These are phyloP conservation scores for Henningerozyma blattae DNA, from an alignment of 805 yeast genomes.

Conservation along the genomic window DNA sequence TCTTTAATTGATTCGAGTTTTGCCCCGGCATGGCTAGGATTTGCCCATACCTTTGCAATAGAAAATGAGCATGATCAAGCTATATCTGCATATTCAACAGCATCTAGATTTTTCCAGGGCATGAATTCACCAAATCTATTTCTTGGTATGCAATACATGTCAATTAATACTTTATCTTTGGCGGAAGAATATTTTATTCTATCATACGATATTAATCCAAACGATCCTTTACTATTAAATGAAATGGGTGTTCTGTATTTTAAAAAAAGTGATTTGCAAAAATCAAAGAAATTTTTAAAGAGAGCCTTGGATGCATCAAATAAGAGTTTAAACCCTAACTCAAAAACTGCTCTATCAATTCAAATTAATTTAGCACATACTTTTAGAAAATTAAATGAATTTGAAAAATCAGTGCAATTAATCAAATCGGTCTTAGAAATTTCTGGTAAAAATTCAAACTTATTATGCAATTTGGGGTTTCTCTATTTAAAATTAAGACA, in stretches of 20 bases:
- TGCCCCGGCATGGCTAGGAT: slow-evolving; percentile 96
- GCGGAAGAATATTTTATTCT: slow-evolving; percentile 79
- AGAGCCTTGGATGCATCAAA: slow-evolving; percentile 63
- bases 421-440: slow-evolving; percentile 66
- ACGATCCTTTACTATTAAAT: slow-evolving; percentile 79
- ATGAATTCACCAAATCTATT: slow-evolving; percentile 82
- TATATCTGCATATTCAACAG: slow-evolving; percentile 91
- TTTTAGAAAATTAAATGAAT: slow-evolving; percentile 52
- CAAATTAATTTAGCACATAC: slow-evolving; percentile 85
- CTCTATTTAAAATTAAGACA: slow-evolving; percentile 63
- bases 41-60: slow-evolving; percentile 94
- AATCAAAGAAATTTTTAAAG: slow-evolving; percentile 59
- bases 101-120: slow-evolving; percentile 82
- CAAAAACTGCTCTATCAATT: slow-evolving; percentile 75
- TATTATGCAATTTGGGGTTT: slow-evolving; percentile 76
- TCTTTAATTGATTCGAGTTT: slow-evolving; percentile 80
- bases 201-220: slow-evolving; percentile 64
- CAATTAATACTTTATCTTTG: slow-evolving; percentile 68
- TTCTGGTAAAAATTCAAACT: slow-evolving; percentile 59
- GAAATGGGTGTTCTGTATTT: slow-evolving; percentile 90
- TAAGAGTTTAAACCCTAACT: slow-evolving; percentile 52
- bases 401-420: slow-evolving; percentile 56
- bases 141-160: slow-evolving; percentile 92
- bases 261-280: slow-evolving; percentile 52
- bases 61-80: slow-evolving; percentile 99